Conservation (phyloP, 768 basidiomycete species). For the Tylopilus felleus region DNA sequence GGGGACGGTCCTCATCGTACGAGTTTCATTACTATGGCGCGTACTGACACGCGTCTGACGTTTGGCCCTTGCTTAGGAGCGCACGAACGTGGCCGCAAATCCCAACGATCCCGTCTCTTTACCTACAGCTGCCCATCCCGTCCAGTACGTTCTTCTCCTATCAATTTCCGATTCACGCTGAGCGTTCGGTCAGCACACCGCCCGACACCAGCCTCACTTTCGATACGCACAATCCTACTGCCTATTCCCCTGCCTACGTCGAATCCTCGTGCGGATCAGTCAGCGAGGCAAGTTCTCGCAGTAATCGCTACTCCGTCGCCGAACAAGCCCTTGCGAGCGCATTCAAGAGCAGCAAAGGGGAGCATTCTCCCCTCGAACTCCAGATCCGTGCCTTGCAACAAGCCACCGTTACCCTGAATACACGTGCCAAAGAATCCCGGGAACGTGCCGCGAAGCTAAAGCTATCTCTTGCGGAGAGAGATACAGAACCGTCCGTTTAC, state of each 20-base stretch:
- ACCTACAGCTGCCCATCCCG: background rate
- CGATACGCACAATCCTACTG: slow-evolving; percentile 17
- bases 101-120: slow-evolving; percentile 3
- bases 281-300: slow-evolving; percentile 28
- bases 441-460: slow-evolving; percentile 41
- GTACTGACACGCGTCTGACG: background rate
- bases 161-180: slow-evolving; percentile 12
- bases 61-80: slow-evolving; percentile 15
- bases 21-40: background rate
- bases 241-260: background rate
- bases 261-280: slow-evolving; percentile 29
- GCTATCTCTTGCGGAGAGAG: slow-evolving; percentile 35
- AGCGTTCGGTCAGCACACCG: slow-evolving; percentile 22
- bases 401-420: slow-evolving; percentile 41
- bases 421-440: slow-evolving; percentile 45
- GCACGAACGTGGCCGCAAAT: slow-evolving; percentile 16
- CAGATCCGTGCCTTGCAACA: slow-evolving; percentile 45
- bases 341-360: slow-evolving; percentile 32
- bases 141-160: slow-evolving; percentile 21
- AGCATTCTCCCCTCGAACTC: slow-evolving; percentile 40
- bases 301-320: slow-evolving; percentile 42
- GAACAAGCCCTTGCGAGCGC: slow-evolving; percentile 41
- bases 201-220: slow-evolving; percentile 17
- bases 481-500: slow-evolving; percentile 37
- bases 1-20: slow-evolving; percentile 11